Conservation (phyloP, 768 basidiomycete genomes). For the Boletellus ananiceps region DNA sequence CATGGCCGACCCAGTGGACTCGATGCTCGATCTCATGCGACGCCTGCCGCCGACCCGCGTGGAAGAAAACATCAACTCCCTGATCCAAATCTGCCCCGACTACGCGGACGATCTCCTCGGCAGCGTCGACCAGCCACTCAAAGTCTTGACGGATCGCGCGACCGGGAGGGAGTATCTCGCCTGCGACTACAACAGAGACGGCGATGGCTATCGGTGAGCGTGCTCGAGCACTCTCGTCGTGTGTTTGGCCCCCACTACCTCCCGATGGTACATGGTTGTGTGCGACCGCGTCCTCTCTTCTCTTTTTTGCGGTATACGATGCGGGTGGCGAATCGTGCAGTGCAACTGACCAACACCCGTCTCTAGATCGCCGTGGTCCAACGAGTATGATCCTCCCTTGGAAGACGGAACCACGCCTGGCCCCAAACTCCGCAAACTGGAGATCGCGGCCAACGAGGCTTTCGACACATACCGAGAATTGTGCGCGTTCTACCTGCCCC, state of each 20-base stretch:
- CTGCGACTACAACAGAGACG: conserved; percentile 91
- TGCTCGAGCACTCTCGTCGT: too few relatives aligned
- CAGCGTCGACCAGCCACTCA: conserved; percentile 91
- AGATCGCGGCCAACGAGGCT: conserved; percentile 90
- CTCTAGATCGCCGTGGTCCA: conserved; percentile 94
- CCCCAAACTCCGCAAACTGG: conserved; percentile 81
- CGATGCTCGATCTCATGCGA: conserved; percentile 94
- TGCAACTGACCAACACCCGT: conserved; percentile 15
- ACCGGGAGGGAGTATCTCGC: conserved; percentile 88
- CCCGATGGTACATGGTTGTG: too few relatives aligned
- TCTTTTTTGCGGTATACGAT: too few relatives aligned
- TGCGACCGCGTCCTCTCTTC: too few relatives aligned
- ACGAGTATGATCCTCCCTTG: conserved; percentile 87
- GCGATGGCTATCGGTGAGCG: conserved; percentile 74
- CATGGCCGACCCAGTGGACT: conserved; percentile 80
- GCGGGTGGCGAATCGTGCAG: background rate
- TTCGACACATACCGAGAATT: conserved; percentile 97
- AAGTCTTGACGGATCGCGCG: conserved; percentile 70
- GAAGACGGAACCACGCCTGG: conserved; percentile 88
- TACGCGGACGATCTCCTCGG: conserved; percentile 92
- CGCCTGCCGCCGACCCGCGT: conserved; percentile 90
- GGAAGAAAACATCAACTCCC: conserved; percentile 79
- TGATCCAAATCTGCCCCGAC: conserved; percentile 84
- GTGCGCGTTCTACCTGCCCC: conserved; percentile 38
- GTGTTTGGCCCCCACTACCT: too few relatives aligned